These are phyloP conservation scores for Heracleum sosnowskyi DNA, from an alignment of 129 eudicot species.

Conservation along the genomic window DNA sequence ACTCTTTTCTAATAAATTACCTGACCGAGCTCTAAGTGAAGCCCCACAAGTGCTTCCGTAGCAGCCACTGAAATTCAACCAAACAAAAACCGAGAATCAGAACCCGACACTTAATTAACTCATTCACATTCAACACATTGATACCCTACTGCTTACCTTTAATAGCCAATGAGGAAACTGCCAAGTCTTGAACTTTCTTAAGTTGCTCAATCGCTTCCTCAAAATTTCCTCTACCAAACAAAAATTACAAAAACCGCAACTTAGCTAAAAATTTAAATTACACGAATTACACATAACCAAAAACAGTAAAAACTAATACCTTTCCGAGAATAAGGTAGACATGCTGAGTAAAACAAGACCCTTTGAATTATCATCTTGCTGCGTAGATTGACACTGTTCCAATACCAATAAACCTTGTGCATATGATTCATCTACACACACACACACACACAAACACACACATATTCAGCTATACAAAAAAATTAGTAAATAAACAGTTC, in stretches of 20 bases:
- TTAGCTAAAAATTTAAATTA: not conserved
- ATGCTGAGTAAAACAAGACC: constrained; percentile 64
- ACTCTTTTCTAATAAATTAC: constrained; percentile 17
- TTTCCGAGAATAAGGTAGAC: constrained; percentile 64
- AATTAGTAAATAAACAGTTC: not conserved
- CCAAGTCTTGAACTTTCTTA: constrained; percentile 33
- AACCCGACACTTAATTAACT: not conserved
- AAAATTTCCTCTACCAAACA: constrained; percentile 42
- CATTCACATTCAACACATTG: not conserved
- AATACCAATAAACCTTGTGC: constrained; percentile 63
- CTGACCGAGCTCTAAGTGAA: constrained; percentile 56
- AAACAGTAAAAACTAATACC: constrained; percentile 22
- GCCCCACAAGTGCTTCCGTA: constrained; percentile 65
- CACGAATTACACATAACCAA: not conserved
- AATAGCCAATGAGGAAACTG: constrained; percentile 38
- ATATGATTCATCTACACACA: constrained; percentile 67
- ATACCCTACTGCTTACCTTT: constrained; percentile 35
- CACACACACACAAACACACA: constrained; percentile 11
- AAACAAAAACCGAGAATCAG: not conserved
- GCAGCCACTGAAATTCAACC: constrained; percentile 52
- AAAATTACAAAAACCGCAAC: not conserved
- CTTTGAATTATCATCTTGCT: constrained; percentile 52
- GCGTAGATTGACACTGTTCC: constrained; percentile 77
- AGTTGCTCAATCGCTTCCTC: constrained; percentile 67
- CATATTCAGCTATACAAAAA: not conserved